Base-by-base conservation (phyloP, 2,329 filamentous ascomycete species). In the Penicillium griseofulvum region DNA sequence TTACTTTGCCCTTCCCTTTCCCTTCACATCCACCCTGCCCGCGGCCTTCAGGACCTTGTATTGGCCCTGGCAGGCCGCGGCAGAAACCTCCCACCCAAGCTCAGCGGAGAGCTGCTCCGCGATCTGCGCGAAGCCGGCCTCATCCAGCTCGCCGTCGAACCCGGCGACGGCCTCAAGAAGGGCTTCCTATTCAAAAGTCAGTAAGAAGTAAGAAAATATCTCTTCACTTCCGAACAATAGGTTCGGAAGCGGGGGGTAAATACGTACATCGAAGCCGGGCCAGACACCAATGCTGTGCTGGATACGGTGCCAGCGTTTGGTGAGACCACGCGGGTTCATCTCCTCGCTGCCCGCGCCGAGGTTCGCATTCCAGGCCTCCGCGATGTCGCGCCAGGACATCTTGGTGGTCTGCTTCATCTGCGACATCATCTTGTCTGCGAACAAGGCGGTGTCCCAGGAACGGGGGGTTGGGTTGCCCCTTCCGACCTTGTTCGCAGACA, bases 401-500 rank as follows among this genome's bases (percentile, higher is more conserved):
- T 19, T n/a, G 0, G 11, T 17, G 24, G 10, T 12, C n/a, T 53
- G 19, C 5, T 22, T 53, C 36, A 49, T 42, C 19, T 49, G 36
- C 1, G 51, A 53, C 51, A 49, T 28, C 22, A 39, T 48, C 37
- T 53, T 53, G 36, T 53, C 51, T 24, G 44, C 44, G 4, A 5
- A 16, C 4, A 16, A 9, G n/a, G 51, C 51, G 9, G 19, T 8
- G 11, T 34, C 44, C 51, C 51, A 53, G 28, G 51, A 53, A 1
- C 17, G 5, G 11, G 51, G 51, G 0, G 28, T 14, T 17, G 22
- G 10, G 9, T 22, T 41, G 9, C 45, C 50, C 48, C 24, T 26
- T 7, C 19, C 12, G 5, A 22, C 10, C 16, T 49, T 49, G 14
- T 16, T 39, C 7, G 31, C 6, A 17, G 37, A 19, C 14, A 9